These are phyloP conservation scores for Verticillium albo-atrum DNA, from an alignment of 2,329 filamentous ascomycete species.

Conservation along the genomic window DNA sequence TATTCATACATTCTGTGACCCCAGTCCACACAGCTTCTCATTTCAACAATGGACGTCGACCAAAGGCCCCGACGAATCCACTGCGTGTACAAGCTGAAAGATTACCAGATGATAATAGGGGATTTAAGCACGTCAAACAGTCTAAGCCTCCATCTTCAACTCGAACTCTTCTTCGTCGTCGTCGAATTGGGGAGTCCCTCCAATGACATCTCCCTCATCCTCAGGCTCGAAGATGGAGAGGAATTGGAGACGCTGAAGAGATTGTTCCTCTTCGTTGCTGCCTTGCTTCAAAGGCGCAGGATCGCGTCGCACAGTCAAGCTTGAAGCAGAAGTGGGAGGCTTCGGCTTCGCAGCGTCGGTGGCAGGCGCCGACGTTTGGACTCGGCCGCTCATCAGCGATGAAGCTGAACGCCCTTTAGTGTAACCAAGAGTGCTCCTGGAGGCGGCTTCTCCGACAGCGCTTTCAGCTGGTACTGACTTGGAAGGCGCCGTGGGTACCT, in stretches of 20 bases:
- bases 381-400: conserved; percentile 30
- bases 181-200: conserved; percentile 25
- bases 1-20: not conserved
- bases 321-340: not conserved
- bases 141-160: conserved; percentile 34
- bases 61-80: not conserved
- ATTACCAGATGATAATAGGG: too few relatives aligned
- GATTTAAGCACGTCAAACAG: not conserved
- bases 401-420: conserved; percentile 65
- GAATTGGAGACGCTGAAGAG: conserved; percentile 43
- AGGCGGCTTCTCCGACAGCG: conserved; percentile 60
- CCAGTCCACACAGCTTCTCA: not conserved
- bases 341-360: not conserved
- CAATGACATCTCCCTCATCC: conserved; percentile 39
- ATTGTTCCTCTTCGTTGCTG: conserved; percentile 23
- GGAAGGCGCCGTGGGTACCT: conserved; percentile 32
- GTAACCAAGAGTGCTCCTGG: conserved; percentile 80
- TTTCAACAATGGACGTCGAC: not conserved
- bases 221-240: conserved; percentile 52
- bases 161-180: conserved; percentile 53
- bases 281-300: conserved; percentile 10
- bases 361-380: conserved; percentile 10
- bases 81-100: too few relatives aligned
- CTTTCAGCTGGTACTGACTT: conserved; percentile 51
- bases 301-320: conserved; percentile 5